phyloP scores from a whole-genome alignment of 768 basidiomycete species.

The Tremella mesenterica region DNA sequence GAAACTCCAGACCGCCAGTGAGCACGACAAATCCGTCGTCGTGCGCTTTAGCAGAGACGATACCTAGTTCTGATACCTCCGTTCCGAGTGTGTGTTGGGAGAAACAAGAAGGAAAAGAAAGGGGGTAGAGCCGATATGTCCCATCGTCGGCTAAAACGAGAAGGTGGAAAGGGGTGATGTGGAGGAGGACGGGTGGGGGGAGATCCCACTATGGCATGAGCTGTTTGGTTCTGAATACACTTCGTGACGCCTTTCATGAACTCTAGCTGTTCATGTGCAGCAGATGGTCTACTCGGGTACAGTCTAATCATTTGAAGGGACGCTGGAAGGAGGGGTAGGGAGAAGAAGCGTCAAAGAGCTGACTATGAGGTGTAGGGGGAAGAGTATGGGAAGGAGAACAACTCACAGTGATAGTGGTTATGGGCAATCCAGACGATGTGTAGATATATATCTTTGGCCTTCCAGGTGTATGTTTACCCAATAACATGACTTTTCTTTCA shows the following conservation, averaged over 20 bases:
- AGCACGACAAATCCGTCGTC: conserved; percentile 80
- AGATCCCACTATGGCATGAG: conserved; percentile 69
- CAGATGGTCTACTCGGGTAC: too few relatives aligned
- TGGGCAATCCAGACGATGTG: conserved; percentile 68
- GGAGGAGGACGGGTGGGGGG: conserved; percentile 57
- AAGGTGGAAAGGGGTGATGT: conserved; percentile 47
- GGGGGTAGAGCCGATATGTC: conserved; percentile 67
- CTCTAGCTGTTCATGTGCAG: too few relatives aligned
- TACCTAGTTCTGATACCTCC: conserved; percentile 68
- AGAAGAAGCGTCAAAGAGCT: too few relatives aligned
- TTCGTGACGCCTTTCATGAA: too few relatives aligned
- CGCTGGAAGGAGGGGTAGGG: too few relatives aligned
- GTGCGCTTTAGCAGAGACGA: conserved; percentile 76
- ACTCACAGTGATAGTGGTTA: conserved; percentile 48
- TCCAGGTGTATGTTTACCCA: conserved; percentile 53
- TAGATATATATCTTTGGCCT: conserved; percentile 81
- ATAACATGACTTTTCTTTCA: conserved; percentile 63
- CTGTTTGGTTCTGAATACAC: background rate
- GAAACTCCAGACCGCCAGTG: conserved; percentile 61
- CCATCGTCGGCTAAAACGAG: conserved; percentile 87
- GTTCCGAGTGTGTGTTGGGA: conserved; percentile 72
- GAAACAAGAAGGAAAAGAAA: conserved; percentile 60
- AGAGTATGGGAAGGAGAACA: background rate
- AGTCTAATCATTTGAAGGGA: too few relatives aligned
- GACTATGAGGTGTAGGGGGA: conserved; percentile 11